phyloP scores from a whole-genome alignment of 345 rosid species.

The Hypericum androsaemum region DNA sequence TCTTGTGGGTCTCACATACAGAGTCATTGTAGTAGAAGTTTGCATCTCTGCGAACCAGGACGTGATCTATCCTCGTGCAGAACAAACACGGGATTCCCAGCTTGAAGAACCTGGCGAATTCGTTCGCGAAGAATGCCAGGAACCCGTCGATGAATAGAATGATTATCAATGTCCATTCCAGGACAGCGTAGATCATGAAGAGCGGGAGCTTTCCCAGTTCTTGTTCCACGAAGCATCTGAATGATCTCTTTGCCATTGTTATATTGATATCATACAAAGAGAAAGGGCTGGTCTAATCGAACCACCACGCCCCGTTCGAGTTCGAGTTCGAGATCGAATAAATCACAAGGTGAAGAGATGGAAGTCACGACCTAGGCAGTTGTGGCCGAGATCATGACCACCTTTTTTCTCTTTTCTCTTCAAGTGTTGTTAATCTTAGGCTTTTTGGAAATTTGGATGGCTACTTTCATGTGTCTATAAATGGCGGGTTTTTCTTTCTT shows the following conservation, averaged over 20 bases:
- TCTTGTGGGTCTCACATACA: constrained; percentile 68
- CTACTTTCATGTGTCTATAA: constrained; percentile 22
- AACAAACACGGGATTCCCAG: constrained; percentile 71
- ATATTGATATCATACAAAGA: not conserved
- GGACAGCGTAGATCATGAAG: constrained; percentile 53
- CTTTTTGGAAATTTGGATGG: constrained; percentile 25
- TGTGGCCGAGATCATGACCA: constrained; percentile 39
- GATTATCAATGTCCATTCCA: constrained; percentile 72
- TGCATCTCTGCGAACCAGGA: constrained; percentile 33
- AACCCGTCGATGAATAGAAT: constrained; percentile 61
- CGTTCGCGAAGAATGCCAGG: constrained; percentile 51
- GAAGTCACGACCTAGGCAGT: constrained; percentile 39
- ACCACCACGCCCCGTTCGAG: not conserved
- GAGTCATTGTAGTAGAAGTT: constrained; percentile 74
- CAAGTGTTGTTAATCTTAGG: not conserved
- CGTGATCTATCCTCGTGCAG: constrained; percentile 75
- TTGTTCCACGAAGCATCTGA: constrained; percentile 51
- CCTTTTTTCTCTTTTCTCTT: constrained; percentile 7
- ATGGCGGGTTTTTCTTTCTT: constrained; percentile 14
- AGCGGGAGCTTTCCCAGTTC: constrained; percentile 58
- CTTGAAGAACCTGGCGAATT: constrained; percentile 66
- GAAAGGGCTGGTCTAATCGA: not conserved
- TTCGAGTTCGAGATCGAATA: not conserved
- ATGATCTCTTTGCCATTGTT: constrained; percentile 48
- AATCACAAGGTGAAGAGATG: constrained; percentile 18